Percentiles rank a stretch among this genome's conserved stretches.
Evolutionary conservation across 495 filamentous ascomycete species (phyloP).

Genomic region (Annulohypoxylon moriforme): DNA sequence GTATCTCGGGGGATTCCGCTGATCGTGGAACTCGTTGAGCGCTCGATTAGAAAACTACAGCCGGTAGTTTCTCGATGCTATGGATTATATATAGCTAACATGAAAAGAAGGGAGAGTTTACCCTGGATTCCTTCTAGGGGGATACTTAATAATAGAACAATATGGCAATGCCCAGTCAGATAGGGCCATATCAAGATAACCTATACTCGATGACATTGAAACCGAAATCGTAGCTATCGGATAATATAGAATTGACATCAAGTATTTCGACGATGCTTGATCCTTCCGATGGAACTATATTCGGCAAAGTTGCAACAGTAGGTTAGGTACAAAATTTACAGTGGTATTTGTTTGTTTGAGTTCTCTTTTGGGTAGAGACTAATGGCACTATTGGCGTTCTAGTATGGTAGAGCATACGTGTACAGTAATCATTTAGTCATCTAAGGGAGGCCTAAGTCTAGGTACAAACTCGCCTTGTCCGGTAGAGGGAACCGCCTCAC

Average conservation of each 20-base stretch:
- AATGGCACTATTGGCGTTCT: background rate
- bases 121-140: background rate
- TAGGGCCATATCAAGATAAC: background rate
- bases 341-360: constrained; percentile 4
- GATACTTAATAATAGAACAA: background rate
- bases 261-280: background rate
- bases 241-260: background rate
- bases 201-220: background rate
- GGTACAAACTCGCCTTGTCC: constrained; percentile 18
- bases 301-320: background rate
- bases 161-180: background rate
- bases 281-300: background rate
- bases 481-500: constrained; percentile 21
- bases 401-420: constrained; percentile 9
- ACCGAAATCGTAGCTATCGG: background rate
- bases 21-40: background rate
- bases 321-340: background rate
- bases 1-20: background rate
- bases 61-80: background rate
- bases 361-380: background rate
- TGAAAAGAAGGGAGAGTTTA: background rate
- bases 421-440: constrained; percentile 23
- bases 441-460: constrained; percentile 20
- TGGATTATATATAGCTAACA: background rate
- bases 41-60: background rate